phyloP scores from a whole-genome alignment of 495 filamentous ascomycete genomes.

The Aspergillus carlsbadensis region DNA sequence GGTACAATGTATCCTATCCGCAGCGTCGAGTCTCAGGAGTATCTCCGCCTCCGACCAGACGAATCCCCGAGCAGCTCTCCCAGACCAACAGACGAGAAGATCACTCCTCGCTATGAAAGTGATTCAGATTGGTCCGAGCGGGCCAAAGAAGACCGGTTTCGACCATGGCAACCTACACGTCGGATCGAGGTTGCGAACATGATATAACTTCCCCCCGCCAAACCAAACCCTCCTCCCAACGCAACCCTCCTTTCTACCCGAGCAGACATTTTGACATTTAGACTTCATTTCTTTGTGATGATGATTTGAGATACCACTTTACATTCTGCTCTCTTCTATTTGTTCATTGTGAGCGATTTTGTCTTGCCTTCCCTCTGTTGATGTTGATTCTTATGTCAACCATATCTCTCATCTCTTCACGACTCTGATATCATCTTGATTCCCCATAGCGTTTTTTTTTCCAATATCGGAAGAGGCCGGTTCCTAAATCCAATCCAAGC shows the following conservation, averaged over 20 bases:
- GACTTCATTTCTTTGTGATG: not conserved
- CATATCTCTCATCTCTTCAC: not conserved
- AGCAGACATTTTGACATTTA: not conserved
- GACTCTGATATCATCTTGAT: constrained; percentile 4
- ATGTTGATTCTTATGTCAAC: not conserved
- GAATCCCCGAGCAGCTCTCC: constrained; percentile 18
- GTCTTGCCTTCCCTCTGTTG: not conserved
- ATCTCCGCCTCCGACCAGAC: constrained; percentile 29
- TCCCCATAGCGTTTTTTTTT: constrained; percentile 1
- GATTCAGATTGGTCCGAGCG: constrained; percentile 18
- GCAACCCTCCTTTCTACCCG: not conserved
- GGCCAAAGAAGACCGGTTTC: constrained; percentile 12
- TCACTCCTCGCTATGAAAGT: constrained; percentile 13
- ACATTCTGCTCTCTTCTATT: not conserved
- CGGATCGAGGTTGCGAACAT: constrained; percentile 18
- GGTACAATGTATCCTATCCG: constrained; percentile 40
- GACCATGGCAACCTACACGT: constrained; percentile 15
- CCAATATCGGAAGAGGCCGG: not conserved
- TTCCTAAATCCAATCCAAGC: not conserved
- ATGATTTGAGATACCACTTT: constrained; percentile 8
- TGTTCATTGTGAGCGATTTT: not conserved
- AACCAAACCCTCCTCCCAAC: not conserved
- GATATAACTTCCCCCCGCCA: constrained; percentile 12
- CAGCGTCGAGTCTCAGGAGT: constrained; percentile 35
- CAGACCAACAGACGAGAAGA: constrained; percentile 8